Evolutionary conservation across 1,284 basidiomycete genomes (phyloP), one percentile per base, ranked within the genome.

Genomic region (Moesziomyces sp.): DNA sequence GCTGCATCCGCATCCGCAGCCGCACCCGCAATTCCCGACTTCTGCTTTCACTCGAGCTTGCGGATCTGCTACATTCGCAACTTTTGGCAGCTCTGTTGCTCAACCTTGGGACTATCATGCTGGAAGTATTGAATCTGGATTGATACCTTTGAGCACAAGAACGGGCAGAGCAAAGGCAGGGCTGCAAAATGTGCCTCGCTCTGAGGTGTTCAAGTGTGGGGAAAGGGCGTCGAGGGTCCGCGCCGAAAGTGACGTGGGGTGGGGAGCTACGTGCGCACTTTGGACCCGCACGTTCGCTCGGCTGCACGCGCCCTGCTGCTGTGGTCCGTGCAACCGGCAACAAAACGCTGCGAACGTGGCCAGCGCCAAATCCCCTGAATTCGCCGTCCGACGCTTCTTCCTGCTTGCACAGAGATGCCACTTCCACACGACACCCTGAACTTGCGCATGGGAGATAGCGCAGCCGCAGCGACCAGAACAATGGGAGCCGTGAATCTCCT

Each of bases 161-260:
- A 33, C 11, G 10, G 10, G 30, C 30, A 33, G 13, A 33, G 30
- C 30, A 13, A 13, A 33, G 30, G 30, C 2, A 33, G 30, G 11
- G 30, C 30, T 13, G 10, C 13, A 13, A 9, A 10, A 8, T 10
- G 30, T 30, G 30, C 24, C 24, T 5, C 30, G 30, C 30, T 30
- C 9, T 30, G 6, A 30, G 30, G 30, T 30, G 30, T 30, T 5
- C 6, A 33, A 21, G 4, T 45, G 26, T 30, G 49, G 38, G 33
- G 14, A 18, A 48, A 48, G 40, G 26, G 24, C 40, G n/a, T n/a
- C 19, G n/a, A 21, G 26, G 28, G 6, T 21, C 35, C 38, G 43
- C 46, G 60, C 66, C 52, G 30, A 63, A 44, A 51, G 57, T 70
- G 67, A 70, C 67, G 62, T 53, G 67, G 56, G 58, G 42, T 47